Evolutionary conservation across 106 monocot species (phyloP).

Genomic region (Cymbidium sinense): DNA sequence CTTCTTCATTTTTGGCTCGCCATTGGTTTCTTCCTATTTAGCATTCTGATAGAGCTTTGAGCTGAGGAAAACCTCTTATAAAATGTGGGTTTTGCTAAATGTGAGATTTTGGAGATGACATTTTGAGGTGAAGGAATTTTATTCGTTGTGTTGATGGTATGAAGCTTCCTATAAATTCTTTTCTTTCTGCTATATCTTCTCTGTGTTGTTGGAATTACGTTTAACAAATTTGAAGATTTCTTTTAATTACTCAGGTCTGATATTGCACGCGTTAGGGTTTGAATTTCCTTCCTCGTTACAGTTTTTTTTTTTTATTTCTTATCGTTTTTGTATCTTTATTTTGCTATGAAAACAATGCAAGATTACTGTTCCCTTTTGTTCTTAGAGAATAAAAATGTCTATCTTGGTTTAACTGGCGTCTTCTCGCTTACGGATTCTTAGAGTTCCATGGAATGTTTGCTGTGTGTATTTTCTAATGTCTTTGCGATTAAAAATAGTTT

Average conservation of each 20-base stretch:
- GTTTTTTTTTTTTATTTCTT: too few species aligned
- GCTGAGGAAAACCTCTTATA: neutral
- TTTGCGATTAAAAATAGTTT: too few species aligned
- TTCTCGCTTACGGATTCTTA: too few species aligned
- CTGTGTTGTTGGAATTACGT: neutral
- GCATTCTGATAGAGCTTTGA: neutral
- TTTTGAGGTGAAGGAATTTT: neutral
- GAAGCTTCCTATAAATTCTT: neutral
- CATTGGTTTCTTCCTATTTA: neutral
- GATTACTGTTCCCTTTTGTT: too few species aligned
- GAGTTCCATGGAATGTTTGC: too few species aligned
- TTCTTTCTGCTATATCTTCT: neutral
- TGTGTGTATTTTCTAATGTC: too few species aligned
- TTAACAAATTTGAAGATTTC: neutral
- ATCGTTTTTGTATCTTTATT: neutral
- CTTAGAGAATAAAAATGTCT: too few species aligned
- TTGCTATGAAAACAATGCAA: too few species aligned
- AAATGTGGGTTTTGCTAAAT: neutral
- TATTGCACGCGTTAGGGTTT: neutral
- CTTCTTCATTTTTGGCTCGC: neutral
- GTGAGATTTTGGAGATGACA: neutral
- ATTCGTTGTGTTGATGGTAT: neutral
- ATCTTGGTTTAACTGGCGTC: too few species aligned
- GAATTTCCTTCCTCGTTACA: neutral
- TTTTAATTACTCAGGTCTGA: too few species aligned